phyloP scores from a whole-genome alignment of 495 filamentous ascomycete species.

The Penicillium riverlandense region DNA sequence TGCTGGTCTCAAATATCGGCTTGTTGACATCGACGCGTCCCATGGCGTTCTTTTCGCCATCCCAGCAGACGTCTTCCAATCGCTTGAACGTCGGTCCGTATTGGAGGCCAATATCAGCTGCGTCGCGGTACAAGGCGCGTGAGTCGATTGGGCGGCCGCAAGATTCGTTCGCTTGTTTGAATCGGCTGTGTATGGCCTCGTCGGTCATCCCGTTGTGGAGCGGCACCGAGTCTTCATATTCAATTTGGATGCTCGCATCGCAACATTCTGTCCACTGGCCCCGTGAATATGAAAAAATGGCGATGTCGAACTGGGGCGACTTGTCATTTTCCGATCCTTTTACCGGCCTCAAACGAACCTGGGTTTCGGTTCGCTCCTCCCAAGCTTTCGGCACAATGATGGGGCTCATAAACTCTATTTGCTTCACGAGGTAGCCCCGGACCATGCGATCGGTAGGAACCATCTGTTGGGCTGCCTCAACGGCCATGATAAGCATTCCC shows the following conservation, averaged over 20 bases:
- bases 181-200: neutral
- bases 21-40: slow-evolving; percentile 2
- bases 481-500: slow-evolving; percentile 24
- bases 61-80: slow-evolving; percentile 9
- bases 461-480: slow-evolving; percentile 23
- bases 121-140: neutral
- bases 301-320: neutral
- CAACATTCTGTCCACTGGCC: slow-evolving; percentile 21
- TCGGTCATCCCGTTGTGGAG: too few species aligned
- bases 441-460: slow-evolving; percentile 7
- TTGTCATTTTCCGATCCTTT: slow-evolving; percentile 6
- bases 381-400: slow-evolving; percentile 20
- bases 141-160: neutral
- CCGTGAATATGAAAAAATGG: neutral
- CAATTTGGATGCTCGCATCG: slow-evolving; percentile 17
- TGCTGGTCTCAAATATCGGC: slow-evolving; percentile 8
- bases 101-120: slow-evolving; percentile 11
- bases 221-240: neutral
- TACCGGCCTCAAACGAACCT: slow-evolving; percentile 18
- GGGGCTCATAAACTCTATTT: slow-evolving; percentile 23
- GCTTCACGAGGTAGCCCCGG: slow-evolving; percentile 21
- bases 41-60: slow-evolving; percentile 1
- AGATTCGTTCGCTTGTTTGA: neutral
- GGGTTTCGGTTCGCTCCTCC: slow-evolving; percentile 12
- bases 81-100: slow-evolving; percentile 17